Evolutionary conservation across 202 grass and related monocot species (phyloP), one percentile per base, ranked within the genome.

Genomic region (Setaria italica): DNA sequence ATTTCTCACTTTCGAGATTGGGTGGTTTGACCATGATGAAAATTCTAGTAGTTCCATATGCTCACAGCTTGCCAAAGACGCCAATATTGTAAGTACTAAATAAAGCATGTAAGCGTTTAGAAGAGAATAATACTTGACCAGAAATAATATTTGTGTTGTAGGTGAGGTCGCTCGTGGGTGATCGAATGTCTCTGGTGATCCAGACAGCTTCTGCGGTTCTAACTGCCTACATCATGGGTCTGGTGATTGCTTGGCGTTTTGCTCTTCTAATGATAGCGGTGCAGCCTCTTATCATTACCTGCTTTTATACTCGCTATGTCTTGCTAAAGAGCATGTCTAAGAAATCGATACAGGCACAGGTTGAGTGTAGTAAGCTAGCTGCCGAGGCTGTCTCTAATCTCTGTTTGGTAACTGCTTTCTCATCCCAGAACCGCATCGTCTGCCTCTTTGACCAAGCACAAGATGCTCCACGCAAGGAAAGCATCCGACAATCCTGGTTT

Each of bases 231-330:
- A 94, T 88, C 58, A 94, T 98, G 95, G 89, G 93, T 70, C 81
- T 98, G 46, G 74, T 90, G 43, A 98, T 98, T 10, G 89, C 93
- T 25, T 98, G 95, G 95, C 90, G 80, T 60, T 82, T 98, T 78
- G 93, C 93, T 19, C 60, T 98, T 39, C 86, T 73, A 5, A 73
- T 73, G 46, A 51, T 51, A 33, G 46, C 46, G 9, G 7, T 48
- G 25, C 70, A 73, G 15, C 70, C 70, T 17, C 6, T 73, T 33
- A 29, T 13, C 70, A 51, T 73, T 32, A 2, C 30, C 1, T 4
- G 13, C 70, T 51, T 73, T 50, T 73, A 73, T 33, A 12, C 25
- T 5, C 70, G 70, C 1, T 13, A 12, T 73, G 46, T 51, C 70
- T 51, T 73, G 3, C 47, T 73, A 1, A 51, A 73, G 88, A 90